Percentiles rank a stretch among this genome's conserved stretches.
phyloP scores from a whole-genome alignment of 2,329 filamentous ascomycete species.

The Chrysoporthe puriensis region DNA sequence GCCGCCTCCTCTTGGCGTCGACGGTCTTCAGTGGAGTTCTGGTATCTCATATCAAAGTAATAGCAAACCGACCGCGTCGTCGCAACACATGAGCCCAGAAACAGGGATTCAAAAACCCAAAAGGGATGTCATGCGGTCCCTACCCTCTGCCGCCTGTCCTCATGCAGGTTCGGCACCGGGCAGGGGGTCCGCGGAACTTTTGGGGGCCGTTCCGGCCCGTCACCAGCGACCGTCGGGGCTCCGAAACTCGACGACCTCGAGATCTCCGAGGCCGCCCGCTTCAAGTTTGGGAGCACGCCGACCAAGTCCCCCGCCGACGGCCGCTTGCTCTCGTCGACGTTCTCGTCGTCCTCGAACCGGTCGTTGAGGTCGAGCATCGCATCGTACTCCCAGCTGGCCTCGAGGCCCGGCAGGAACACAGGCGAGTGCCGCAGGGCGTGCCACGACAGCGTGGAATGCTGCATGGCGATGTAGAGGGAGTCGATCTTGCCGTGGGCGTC shows the following conservation, averaged over 20 bases:
- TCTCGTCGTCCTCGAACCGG: conserved; percentile 41
- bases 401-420: conserved; percentile 55
- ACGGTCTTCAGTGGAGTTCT: background rate
- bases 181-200: conserved; percentile 45
- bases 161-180: conserved; percentile 42
- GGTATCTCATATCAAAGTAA: conserved; percentile 11
- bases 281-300: conserved; percentile 46
- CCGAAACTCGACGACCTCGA: conserved; percentile 52
- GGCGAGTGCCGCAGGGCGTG: conserved; percentile 52
- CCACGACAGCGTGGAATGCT: conserved; percentile 59
- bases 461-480: conserved; percentile 63
- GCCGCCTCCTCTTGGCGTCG: conserved; percentile 2
- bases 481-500: conserved; percentile 59
- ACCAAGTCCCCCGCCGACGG: conserved; percentile 54
- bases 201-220: conserved; percentile 34
- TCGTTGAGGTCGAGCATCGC: conserved; percentile 50
- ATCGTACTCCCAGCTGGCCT: conserved; percentile 59
- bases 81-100: background rate
- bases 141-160: conserved; percentile 45
- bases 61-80: background rate
- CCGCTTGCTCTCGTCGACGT: conserved; percentile 41
- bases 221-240: conserved; percentile 39
- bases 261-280: conserved; percentile 57
- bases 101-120: background rate
- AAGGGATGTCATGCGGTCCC: conserved; percentile 35